Evolutionary conservation across 768 basidiomycete species (phyloP).

Genomic region (Boletus tomentosulus): DNA sequence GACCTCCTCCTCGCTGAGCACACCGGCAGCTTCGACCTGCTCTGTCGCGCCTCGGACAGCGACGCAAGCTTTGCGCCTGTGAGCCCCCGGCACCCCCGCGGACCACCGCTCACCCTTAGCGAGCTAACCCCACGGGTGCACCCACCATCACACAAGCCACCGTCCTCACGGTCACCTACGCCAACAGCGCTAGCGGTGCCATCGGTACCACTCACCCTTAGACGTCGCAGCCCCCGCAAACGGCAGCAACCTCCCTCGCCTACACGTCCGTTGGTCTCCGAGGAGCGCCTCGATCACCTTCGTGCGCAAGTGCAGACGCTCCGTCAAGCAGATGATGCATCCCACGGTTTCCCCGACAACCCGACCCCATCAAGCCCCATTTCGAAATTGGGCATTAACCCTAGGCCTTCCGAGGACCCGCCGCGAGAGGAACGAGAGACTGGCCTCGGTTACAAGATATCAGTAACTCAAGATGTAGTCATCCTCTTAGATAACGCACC

Average conservation of each 20-base stretch:
- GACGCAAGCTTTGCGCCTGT: slow-evolving; percentile 39
- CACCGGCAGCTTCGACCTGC: slow-evolving; percentile 37
- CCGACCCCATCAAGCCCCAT: not conserved
- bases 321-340: slow-evolving; percentile 3
- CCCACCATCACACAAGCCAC: not conserved
- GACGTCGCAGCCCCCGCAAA: slow-evolving; percentile 9
- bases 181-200: slow-evolving; percentile 5
- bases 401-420: slow-evolving; percentile 1
- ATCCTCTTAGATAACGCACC: not conserved
- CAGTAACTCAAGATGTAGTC: not conserved
- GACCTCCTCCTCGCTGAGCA: slow-evolving; percentile 40
- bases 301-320: slow-evolving; percentile 17
- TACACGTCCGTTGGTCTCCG: slow-evolving; percentile 18
- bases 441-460: not conserved
- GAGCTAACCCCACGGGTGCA: slow-evolving; percentile 40
- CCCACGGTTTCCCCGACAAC: not conserved
- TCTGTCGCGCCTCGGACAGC: slow-evolving; percentile 27
- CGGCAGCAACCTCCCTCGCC: slow-evolving; percentile 3
- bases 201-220: slow-evolving; percentile 6
- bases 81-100: slow-evolving; percentile 23
- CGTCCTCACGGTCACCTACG: slow-evolving; percentile 12
- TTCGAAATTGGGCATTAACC: not conserved
- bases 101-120: slow-evolving; percentile 33
- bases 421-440: slow-evolving; percentile 2
- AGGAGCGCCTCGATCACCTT: slow-evolving; percentile 24